Percentiles rank a stretch among this genome's conserved stretches.
These are phyloP conservation scores for Ascoidea rubescens DNA, from an alignment of 805 yeast species.

Conservation along the genomic window DNA sequence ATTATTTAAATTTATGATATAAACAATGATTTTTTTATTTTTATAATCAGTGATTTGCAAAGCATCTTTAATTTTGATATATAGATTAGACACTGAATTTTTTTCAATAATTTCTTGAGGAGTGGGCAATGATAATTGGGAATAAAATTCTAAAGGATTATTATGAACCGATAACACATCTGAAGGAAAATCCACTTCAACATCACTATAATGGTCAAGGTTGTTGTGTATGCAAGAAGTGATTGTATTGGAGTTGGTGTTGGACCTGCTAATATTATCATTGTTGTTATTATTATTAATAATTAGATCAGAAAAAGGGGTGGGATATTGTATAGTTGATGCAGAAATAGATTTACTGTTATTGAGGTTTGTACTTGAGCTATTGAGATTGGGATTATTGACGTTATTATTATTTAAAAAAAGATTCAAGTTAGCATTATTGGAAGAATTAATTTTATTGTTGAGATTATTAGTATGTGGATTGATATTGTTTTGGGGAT, in stretches of 20 bases:
- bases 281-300: background rate
- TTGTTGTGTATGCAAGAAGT: conserved; percentile 2
- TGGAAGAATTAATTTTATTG: background rate
- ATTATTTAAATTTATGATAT: conserved; percentile 50
- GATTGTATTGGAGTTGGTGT: background rate
- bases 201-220: conserved; percentile 6
- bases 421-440: too few relatives aligned
- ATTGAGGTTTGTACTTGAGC: background rate
- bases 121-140: conserved; percentile 4
- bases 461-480: background rate
- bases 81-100: conserved; percentile 3
- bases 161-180: conserved; percentile 1
- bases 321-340: conserved; percentile 4
- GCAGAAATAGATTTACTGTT: background rate
- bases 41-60: conserved; percentile 56
- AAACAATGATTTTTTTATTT: conserved; percentile 53
- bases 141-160: conserved; percentile 8
- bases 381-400: background rate
- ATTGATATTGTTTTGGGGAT: background rate
- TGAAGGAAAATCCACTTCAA: conserved; percentile 6
- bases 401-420: too few relatives aligned
- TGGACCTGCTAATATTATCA: background rate
- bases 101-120: conserved; percentile 4
- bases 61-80: conserved; percentile 46
- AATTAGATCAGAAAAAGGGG: background rate